These are phyloP conservation scores for Grosmannia clavigera DNA, from an alignment of 2,329 filamentous ascomycete genomes.

Conservation along the genomic window DNA sequence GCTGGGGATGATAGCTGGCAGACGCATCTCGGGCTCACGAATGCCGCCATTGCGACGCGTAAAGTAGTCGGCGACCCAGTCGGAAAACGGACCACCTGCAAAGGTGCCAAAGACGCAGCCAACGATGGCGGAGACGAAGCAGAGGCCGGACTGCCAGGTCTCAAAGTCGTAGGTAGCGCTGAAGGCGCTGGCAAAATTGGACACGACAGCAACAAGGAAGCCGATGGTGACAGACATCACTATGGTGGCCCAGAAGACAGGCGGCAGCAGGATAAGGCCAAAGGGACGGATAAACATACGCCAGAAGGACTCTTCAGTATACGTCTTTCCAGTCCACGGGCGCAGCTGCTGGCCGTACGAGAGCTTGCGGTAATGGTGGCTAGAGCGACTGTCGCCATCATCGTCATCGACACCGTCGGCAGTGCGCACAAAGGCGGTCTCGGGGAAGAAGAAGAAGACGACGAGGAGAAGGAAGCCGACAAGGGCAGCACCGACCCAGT, in stretches of 20 bases:
- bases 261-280: conserved; percentile 35
- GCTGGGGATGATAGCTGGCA: conserved; percentile 39
- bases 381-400: background rate
- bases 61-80: conserved; percentile 34
- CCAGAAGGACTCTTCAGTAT: conserved; percentile 33
- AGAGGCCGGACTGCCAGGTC: conserved; percentile 35
- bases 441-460: conserved; percentile 40
- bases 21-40: conserved; percentile 43
- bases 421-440: conserved; percentile 29
- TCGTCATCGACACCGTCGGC: background rate
- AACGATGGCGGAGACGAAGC: conserved; percentile 35
- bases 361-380: background rate
- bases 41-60: conserved; percentile 42
- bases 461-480: conserved; percentile 34
- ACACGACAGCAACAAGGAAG: conserved; percentile 41
- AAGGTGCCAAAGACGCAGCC: conserved; percentile 37
- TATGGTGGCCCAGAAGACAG: conserved; percentile 42
- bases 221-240: conserved; percentile 39
- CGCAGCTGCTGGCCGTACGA: background rate
- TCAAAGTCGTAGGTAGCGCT: conserved; percentile 28
- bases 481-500: conserved; percentile 36
- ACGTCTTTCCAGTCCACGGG: conserved; percentile 11
- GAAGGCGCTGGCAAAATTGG: conserved; percentile 36
- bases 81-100: conserved; percentile 33
- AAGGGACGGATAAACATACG: conserved; percentile 38